phyloP scores from a whole-genome alignment of 1,284 basidiomycete genomes.

The Malassezia restricta region DNA sequence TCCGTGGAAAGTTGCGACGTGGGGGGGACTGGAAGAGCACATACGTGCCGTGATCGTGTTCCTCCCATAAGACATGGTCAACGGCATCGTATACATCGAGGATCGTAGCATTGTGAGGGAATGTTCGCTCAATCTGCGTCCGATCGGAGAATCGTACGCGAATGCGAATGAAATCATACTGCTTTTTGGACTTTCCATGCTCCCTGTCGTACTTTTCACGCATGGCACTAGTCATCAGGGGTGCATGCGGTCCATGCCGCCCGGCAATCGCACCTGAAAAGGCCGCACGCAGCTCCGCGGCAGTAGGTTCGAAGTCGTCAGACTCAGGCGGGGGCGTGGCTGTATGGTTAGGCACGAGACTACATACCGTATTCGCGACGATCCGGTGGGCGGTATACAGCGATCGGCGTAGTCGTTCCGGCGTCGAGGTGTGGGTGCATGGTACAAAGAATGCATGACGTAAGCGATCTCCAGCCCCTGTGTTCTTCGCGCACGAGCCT shows the following conservation, averaged over 20 bases:
- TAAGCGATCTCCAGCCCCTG: not conserved
- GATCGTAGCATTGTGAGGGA: slow-evolving; percentile 65
- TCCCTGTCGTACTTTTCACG: slow-evolving; percentile 55
- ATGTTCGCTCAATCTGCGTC: slow-evolving; percentile 65
- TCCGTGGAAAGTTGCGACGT: slow-evolving; percentile 64
- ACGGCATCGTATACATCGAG: slow-evolving; percentile 70
- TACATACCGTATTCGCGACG: slow-evolving; percentile 9
- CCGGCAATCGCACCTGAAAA: slow-evolving; percentile 56
- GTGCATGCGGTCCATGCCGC: slow-evolving; percentile 61
- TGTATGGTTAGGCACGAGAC: not conserved
- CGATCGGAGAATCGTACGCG: slow-evolving; percentile 68
- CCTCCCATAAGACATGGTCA: slow-evolving; percentile 58
- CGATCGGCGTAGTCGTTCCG: not conserved
- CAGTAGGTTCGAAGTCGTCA: slow-evolving; percentile 54
- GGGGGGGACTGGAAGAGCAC: slow-evolving; percentile 65
- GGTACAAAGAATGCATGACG: not conserved
- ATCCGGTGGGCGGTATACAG: slow-evolving; percentile 12
- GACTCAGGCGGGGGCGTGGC: slow-evolving; percentile 8
- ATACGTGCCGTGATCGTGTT: slow-evolving; percentile 64
- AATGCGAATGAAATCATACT: slow-evolving; percentile 66
- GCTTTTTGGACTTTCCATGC: slow-evolving; percentile 53
- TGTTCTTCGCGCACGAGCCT: not conserved
- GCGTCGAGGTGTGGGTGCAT: not conserved
- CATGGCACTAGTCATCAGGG: slow-evolving; percentile 59
- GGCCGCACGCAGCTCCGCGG: slow-evolving; percentile 61